Evolutionary conservation across 352 stramenopile genomes (phyloP), one percentile per base, ranked within the genome.

Genomic region (Blastocystis hominis): DNA sequence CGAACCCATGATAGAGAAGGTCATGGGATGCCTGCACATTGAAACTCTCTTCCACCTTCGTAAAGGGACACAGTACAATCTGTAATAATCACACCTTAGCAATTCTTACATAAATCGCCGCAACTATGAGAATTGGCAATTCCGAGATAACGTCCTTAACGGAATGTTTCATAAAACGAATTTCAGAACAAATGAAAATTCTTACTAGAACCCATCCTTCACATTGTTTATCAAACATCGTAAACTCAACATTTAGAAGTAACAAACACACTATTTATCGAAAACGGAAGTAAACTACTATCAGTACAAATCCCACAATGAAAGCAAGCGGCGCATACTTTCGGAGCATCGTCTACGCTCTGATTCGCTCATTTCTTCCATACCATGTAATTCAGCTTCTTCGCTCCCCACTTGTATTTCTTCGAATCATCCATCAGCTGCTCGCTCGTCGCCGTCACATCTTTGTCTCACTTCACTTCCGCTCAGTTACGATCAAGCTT

Each of bases 1-100:
- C 50, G 10, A 34, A 44, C 88, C 90, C 91, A 50, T 94, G 92
- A 6, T 93, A 92, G 42, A 97, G 93, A 36, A 98, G 88, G 90
- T 99, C 97, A 90, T 99, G 95, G 20, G 94, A 95, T 9, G 96
- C 97, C 92, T 99, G 96, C 24, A 97, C 90, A 89, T 98, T 97
- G 90, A 98, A 98, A 75, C 93, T 97, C 91, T 98, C 96, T 89
- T 98, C 96, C 13, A 98, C 95, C 88, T 97, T 96, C 10, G 92
- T 94, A 84, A 94, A 93, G n/a, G 91, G 91, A 70, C 88, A 90
- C 4, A 89, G 17, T 1, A 89, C 46, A 47, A 86, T 86, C 76
- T 86, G 24, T 6, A 15, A 3, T 7, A 30, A 17, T 40, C 17
- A 36, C 5, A 64, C 61, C 5, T 10, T 13, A 62, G 17, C 10